phyloP scores from a whole-genome alignment of 192 early-diverging fungal genomes.

The Coemansia sp. region DNA sequence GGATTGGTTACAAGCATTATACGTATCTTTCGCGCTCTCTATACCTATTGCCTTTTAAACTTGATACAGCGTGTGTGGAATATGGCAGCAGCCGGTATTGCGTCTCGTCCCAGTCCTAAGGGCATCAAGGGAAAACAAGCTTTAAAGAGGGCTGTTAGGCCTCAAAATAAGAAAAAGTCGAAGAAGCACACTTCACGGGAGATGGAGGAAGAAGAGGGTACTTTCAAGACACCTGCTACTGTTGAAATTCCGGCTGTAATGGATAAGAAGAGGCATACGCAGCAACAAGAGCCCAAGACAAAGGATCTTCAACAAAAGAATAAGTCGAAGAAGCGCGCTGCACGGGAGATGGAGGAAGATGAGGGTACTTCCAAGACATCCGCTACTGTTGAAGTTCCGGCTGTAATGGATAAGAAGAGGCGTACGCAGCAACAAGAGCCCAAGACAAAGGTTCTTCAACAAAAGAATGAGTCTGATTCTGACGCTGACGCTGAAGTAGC shows the following conservation, averaged over 20 bases:
- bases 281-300: not conserved
- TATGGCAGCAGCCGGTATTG: slow-evolving; percentile 12
- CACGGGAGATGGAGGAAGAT: not conserved
- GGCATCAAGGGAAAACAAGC: slow-evolving; percentile 12
- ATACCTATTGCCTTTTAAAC: not conserved
- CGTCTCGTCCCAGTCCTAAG: slow-evolving; percentile 1
- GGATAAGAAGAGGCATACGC: not conserved
- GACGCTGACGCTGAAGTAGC: not conserved
- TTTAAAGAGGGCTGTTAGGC: slow-evolving; percentile 5
- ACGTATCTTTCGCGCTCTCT: not conserved
- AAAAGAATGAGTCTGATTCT: not conserved
- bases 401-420: not conserved
- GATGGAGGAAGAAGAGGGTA: not conserved
- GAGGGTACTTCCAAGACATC: not conserved
- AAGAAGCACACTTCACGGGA: slow-evolving; percentile 10
- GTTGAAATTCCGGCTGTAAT: not conserved
- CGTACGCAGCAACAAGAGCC: not conserved
- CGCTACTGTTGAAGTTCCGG: not conserved
- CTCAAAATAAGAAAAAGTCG: slow-evolving; percentile 2
- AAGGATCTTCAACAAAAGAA: not conserved
- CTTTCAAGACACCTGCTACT: not conserved
- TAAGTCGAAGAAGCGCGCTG: slow-evolving; percentile 11
- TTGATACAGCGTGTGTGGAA: not conserved
- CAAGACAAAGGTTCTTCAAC: not conserved
- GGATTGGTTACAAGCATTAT: not conserved